A percentile compares a stretch with the other conserved stretches of the same genome.
These are phyloP conservation scores for Cucurbita ficifolia DNA, from an alignment of 306 rosid species.

Conservation along the genomic window DNA sequence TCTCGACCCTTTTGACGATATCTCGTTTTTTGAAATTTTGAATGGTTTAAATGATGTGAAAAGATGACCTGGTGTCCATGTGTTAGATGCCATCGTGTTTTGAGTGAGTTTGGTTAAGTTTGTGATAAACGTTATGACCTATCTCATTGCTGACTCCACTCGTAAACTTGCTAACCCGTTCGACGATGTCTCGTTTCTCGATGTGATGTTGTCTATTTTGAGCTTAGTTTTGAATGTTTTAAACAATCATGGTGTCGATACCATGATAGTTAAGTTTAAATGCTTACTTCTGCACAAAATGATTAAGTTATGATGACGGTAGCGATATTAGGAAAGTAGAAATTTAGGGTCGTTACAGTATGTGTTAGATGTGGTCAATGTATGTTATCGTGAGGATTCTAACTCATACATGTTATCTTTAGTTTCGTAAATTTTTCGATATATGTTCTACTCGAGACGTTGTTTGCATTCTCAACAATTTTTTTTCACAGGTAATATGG, in stretches of 20 bases:
- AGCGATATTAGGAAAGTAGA: too few relatives aligned
- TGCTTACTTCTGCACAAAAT: too few relatives aligned
- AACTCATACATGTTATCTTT: too few relatives aligned
- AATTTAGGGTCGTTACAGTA: too few relatives aligned
- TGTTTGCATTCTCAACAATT: background rate
- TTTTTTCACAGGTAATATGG: conserved; percentile 48
- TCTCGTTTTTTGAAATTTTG: background rate
- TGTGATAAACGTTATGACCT: too few relatives aligned
- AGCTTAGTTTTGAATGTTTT: background rate
- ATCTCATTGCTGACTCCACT: conserved; percentile 66
- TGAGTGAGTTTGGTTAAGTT: too few relatives aligned
- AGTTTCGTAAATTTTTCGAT: too few relatives aligned
- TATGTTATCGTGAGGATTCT: too few relatives aligned
- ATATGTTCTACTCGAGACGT: background rate
- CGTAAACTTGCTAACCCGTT: conserved; percentile 12
- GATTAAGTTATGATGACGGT: too few relatives aligned
- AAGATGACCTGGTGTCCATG: background rate
- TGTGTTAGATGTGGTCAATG: too few relatives aligned
- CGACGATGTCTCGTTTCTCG: background rate
- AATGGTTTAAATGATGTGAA: background rate
- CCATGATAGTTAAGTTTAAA: too few relatives aligned
- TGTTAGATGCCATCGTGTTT: too few relatives aligned
- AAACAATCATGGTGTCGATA: background rate
- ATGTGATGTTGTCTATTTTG: background rate
- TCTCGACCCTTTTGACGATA: background rate